These are phyloP conservation scores for Zasmidium cellare DNA, from an alignment of 2,329 filamentous ascomycete genomes.

Conservation along the genomic window DNA sequence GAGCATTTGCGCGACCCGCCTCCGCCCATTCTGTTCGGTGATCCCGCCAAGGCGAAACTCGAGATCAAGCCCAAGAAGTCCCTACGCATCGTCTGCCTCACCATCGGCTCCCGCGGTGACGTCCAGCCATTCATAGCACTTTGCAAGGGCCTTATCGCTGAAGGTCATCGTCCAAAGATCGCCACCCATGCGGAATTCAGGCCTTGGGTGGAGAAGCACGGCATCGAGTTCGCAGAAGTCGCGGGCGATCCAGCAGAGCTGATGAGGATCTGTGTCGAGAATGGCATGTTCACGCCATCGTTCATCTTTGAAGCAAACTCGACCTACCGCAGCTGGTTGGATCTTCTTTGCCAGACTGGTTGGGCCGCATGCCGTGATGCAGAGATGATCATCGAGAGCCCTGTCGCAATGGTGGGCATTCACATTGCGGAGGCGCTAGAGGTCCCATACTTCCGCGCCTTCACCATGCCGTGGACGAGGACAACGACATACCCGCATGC, in stretches of 20 bases:
- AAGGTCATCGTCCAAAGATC: constrained; percentile 84
- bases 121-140: constrained; percentile 97
- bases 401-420: constrained; percentile 95
- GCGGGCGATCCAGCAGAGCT: constrained; percentile 90
- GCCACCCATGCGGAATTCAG: constrained; percentile 91
- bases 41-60: constrained; percentile 80
- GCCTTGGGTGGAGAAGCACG: constrained; percentile 85
- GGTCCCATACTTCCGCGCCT: constrained; percentile 95
- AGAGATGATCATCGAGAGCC: constrained; percentile 91
- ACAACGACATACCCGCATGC: constrained; percentile 95
- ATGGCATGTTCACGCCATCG: constrained; percentile 92
- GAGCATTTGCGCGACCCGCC: constrained; percentile 20
- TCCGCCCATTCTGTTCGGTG: constrained; percentile 72
- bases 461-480: constrained; percentile 98
- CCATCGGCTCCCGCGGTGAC: constrained; percentile 92
- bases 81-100: constrained; percentile 85
- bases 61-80: constrained; percentile 84
- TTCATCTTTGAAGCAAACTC: constrained; percentile 85
- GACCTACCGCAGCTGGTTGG: constrained; percentile 93
- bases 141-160: constrained; percentile 83
- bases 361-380: constrained; percentile 82
- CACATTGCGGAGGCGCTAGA: constrained; percentile 91
- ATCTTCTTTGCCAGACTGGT: constrained; percentile 78
- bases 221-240: constrained; percentile 86
- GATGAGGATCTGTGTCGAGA: constrained; percentile 94